Evolutionary conservation across 2,329 filamentous ascomycete species (phyloP), one percentile per base, ranked within the genome.

Genomic region (Ophiobolus disseminans): DNA sequence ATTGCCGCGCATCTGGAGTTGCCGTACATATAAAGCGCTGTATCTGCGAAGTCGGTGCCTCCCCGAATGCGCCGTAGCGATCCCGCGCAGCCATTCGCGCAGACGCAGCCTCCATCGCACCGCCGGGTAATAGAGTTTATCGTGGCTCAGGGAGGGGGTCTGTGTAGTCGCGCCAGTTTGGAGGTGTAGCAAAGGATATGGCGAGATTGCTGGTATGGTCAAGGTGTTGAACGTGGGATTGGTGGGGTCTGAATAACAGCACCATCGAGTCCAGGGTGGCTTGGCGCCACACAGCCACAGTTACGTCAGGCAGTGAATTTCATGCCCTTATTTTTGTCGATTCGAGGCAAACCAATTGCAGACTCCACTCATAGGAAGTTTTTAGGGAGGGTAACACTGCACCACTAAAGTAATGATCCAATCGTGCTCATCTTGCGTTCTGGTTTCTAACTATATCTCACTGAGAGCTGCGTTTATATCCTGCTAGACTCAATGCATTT

Each of bases 51-150:
- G 89, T 85, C 46, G 88, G 85, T 55, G 89, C 86, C 72, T 89
- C 86, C 71, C 86, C 86, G 77, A 89, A 87, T 72, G 88, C 88
- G 76, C 86, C 86, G 83, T 94, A 97, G 75, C 92, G 91, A 80
- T 97, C 93, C 78, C 93, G 87, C 67, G 92, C 89, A 70, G 93
- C 94, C 81, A 95, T 96, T 73, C 94, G 88, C 76, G 92, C 92
- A 73, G 92, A 95, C 72, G 92, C 88, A 72, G 94, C 93, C 84
- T 97, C 93, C 93, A 97, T 72, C 57, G 50, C 58, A 57, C 58
- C 53, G 62, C 61, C 30, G 46, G 42, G 31, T 23, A 32, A 20
- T 26, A 23, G 10, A 34, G 26, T 20, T 9, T 40, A 20, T 23
- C 19, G 41, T 22, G 28, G 30, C 26, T 23, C 36, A 26, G 34